Base-by-base conservation (phyloP, 2,329 filamentous ascomycete genomes). In the Aspergillaceae sp. region DNA sequence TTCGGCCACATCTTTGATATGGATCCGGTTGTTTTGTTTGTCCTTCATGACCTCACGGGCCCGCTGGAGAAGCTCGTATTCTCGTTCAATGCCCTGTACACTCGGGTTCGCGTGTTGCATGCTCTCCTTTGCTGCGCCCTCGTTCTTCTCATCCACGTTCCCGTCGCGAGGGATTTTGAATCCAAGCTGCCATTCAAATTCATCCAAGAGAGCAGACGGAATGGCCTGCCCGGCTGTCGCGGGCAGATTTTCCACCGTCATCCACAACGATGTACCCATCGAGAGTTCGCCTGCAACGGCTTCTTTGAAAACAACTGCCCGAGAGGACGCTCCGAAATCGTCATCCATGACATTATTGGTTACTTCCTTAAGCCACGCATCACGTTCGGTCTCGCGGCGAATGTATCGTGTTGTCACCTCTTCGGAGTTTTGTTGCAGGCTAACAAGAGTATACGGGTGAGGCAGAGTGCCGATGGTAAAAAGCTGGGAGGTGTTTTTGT, bases 391-490 rank as follows among this genome's bases (percentile, higher is more conserved):
- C 45, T 84, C 71, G 48, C 82, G 76, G 40, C 84, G 78, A 50
- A 90, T 78, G 71, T 80, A 84, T 5, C 73, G 65, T 1, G 83
- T 68, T 41, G 83, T 83, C 42, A 87, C 71, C 1, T 75, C 69
- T 2, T 80, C 74, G 36, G 78, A 70, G 44, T 72, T 69, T 48
- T 80, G 76, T 48, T 80, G 75, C 11, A 97, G 72, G 8, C 81
- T 78, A 45, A 82, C 78, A 37, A 88, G 74, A 1, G 90, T 96
- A 72, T 89, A 94, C 0, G 92, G 92, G 63, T 98, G 92, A 0
- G 91, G 91, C 8, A 97, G 84, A 0, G 83, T 86, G 48, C 85
- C 89, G 52, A 98, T 86, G 2, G 85, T 88, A 70, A 89, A 97
- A 10, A 84, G 62, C 1, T 74, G 74, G 9, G 83, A 82, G 4